Conservation (phyloP, 164 flowering plant species). For the Vitis vinifera region DNA sequence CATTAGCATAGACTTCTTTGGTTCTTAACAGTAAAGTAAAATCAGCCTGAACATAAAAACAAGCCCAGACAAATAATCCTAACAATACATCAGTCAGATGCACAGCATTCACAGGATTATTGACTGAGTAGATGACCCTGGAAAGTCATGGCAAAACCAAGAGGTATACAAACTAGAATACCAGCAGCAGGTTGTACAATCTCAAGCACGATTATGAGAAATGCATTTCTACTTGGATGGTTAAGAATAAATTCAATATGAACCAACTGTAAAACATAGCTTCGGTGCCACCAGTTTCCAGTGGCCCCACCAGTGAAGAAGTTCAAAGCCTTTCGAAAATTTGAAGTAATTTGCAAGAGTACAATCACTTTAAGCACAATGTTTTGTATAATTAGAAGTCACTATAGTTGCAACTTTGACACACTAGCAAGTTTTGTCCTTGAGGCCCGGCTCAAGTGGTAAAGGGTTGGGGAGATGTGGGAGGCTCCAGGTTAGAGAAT, state of each 20-base stretch:
- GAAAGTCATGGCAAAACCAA: conserved; percentile 1
- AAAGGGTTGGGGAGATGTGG: no score
- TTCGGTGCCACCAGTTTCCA: neutral
- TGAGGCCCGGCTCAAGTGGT: no score
- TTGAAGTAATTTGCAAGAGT: neutral
- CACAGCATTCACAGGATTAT: no score
- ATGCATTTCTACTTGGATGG: neutral
- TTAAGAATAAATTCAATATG: neutral
- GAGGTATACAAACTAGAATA: neutral
- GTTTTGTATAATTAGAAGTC: neutral
- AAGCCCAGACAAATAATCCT: neutral
- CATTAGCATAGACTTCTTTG: no score
- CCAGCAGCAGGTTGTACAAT: neutral
- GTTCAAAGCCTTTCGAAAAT: neutral
- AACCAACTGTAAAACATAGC: neutral
- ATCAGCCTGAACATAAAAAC: neutral
- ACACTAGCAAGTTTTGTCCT: neutral
- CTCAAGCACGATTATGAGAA: neutral
- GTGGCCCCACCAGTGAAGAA: neutral
- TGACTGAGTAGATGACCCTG: neutral
- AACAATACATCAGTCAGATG: neutral
- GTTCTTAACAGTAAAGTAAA: neutral
- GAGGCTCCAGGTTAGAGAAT: no score
- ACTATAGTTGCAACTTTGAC: neutral
- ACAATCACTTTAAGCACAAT: neutral